Base-by-base conservation (phyloP, 345 rosid genomes). In the Fremontodendron californicum region DNA sequence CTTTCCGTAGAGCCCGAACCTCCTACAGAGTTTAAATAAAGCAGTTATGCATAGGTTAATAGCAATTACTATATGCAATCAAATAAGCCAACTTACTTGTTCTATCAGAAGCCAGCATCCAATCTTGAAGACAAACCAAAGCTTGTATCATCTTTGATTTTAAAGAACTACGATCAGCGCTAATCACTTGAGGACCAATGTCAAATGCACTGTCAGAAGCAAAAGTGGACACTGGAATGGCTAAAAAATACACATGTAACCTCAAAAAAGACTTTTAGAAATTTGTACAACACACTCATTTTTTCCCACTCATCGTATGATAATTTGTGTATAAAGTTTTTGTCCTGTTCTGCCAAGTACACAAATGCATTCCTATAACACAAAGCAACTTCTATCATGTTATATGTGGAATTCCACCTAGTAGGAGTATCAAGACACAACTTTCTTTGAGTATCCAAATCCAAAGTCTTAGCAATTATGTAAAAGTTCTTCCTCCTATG, bases 271-370 rank as follows among this genome's bases (percentile, higher is more conserved):
- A 64, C 75, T 61, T 71, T 74, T 23, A 81, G 70, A 74, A 82
- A 76, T 74, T 78, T 75, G 67, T 69, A 73, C 16, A 75, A 25
- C 27, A 52, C 23, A 46, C 64, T 51, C 67, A 80, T 49, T 33
- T 75, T 76, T 73, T 54, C 77, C 83, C 82, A 80, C 58, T 82
- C 80, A n/a, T 78, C 76, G 16, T 67, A 82, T 35, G 67, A 77
- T 42, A 78, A 74, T 63, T 67, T 77, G 33, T 69, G 68, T 70
- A 42, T 68, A 27, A 78, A 80, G 45, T 43, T 65, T 67, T 57
- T 73, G 58, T 80, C 82, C 74, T 74, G 81, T 23, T 78, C 75
- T 4, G 78, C 80, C 55, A 74, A 27, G 29, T 69, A 75, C 6
- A 57, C 2, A 71, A 84, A 84, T 70, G 73, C 84, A 66, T 37